Percentiles rank a stretch among this genome's conserved stretches.
phyloP scores from a whole-genome alignment of 2,329 filamentous ascomycete genomes.

The Claviceps monticola region DNA sequence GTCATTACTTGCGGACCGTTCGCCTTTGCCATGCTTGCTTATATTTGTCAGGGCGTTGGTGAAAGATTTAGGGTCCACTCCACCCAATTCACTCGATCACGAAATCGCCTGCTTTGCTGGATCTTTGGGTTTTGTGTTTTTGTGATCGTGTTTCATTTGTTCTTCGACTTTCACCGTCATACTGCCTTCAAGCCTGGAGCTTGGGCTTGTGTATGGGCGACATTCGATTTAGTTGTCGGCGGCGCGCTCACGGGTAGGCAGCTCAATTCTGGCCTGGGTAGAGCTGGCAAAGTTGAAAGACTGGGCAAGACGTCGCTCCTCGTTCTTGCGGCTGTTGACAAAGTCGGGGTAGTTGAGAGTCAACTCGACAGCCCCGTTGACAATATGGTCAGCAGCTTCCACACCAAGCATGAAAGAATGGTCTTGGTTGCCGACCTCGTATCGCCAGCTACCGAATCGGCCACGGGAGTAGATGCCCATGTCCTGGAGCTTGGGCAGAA shows the following conservation, averaged over 20 bases:
- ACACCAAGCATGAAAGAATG: conserved; percentile 97
- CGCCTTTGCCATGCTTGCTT: neutral
- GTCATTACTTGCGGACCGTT: neutral
- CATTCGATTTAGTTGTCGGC: conserved; percentile 12
- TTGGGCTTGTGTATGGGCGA: neutral
- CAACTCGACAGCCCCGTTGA: conserved; percentile 78
- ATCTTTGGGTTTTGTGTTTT: neutral
- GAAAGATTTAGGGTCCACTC: neutral
- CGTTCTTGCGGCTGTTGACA: conserved; percentile 66
- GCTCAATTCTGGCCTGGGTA: conserved; percentile 19
- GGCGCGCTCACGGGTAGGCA: conserved; percentile 23
- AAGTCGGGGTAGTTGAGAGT: conserved; percentile 96
- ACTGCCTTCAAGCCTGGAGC: neutral
- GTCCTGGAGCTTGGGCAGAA: conserved; percentile 83
- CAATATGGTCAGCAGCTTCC: conserved; percentile 80
- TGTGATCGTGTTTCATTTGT: neutral
- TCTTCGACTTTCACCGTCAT: too few relatives aligned
- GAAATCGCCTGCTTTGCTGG: neutral
- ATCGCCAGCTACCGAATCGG: conserved; percentile 95
- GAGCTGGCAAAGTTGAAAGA: conserved; percentile 24
- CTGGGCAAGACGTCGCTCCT: conserved; percentile 29
- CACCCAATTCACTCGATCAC: neutral
- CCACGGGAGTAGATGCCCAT: conserved; percentile 91
- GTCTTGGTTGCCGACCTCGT: conserved; percentile 94
- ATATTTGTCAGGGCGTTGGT: neutral